Evolutionary conservation across 306 rosid species (phyloP).

Genomic region (Dryas drummondii): DNA sequence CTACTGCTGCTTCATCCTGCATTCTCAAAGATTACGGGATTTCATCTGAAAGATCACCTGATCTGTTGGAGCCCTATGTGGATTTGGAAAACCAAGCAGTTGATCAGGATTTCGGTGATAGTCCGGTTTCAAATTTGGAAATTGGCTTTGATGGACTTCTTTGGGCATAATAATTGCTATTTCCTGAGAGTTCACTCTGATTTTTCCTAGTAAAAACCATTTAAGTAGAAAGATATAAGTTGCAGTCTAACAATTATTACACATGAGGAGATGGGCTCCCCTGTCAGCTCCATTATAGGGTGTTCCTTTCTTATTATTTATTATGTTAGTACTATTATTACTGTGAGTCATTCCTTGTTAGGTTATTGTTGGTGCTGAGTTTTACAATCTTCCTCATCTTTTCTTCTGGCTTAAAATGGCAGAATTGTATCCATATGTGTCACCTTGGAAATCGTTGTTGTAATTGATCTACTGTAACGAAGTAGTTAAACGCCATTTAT

Average conservation of each 20-base stretch:
- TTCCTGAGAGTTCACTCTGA: slow-evolving; percentile 2
- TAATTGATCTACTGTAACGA: slow-evolving; percentile 8
- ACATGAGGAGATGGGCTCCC: background rate
- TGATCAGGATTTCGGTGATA: slow-evolving; percentile 51
- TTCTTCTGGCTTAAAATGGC: slow-evolving; percentile 2
- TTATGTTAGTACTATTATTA: background rate
- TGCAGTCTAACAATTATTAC: background rate
- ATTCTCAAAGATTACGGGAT: slow-evolving; percentile 82
- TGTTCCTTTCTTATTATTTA: background rate
- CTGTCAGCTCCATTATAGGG: background rate
- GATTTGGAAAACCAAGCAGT: slow-evolving; percentile 48
- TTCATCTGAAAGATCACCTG: slow-evolving; percentile 82
- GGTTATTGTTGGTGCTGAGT: background rate
- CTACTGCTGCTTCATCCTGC: slow-evolving; percentile 59
- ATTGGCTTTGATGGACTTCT: slow-evolving; percentile 70
- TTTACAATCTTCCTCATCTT: slow-evolving; percentile 3
- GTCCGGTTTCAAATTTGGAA: slow-evolving; percentile 74
- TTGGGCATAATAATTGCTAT: slow-evolving; percentile 50
- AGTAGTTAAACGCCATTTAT: background rate
- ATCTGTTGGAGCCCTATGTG: slow-evolving; percentile 66
- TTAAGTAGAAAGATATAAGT: background rate
- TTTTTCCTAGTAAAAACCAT: slow-evolving; percentile 5
- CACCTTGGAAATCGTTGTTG: slow-evolving; percentile 18
- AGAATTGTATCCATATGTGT: background rate
- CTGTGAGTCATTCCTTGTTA: background rate